Evolutionary conservation across 148 eudicot species (phyloP), one percentile per base, ranked within the genome.

Genomic region (Nyssa sinensis): DNA sequence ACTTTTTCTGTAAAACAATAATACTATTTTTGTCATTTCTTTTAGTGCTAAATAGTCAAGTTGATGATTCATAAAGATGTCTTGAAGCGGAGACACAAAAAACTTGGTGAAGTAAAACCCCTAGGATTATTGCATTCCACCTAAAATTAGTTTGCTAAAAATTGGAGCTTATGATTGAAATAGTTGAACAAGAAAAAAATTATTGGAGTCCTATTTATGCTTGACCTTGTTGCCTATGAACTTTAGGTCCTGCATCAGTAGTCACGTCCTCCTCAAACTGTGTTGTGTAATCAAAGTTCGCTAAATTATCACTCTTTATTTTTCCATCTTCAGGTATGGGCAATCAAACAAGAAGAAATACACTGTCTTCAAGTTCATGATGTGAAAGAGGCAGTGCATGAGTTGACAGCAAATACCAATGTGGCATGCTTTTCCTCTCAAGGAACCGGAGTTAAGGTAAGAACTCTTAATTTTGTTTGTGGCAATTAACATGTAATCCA

Each of bases 341-440:
- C 82, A 72, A 86, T 84, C 68, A 86, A 81, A 66, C 89, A 79
- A 44, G 89, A 84, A 66, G 89, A 80, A 74, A 84, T 86, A 27
- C 89, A 86, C 67, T 86, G 87, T 69, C 59, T 84, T 65, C 87
- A 84, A 31, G 81, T 84, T 68, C 89, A 86, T 66, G 85, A 84
- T 70, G 84, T 86, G 37, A 86, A 86, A 77, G 89, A 86, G 72
- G 67, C 80, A 17, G 89, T 86, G 27, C 69, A 67, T 2, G 81
- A 70, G 70, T 35, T 84, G 61, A 67, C 78, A 67, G 89, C 87
- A 35, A 80, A 84, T 67, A 33, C 73, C 64, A 75, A 74, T 55
- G 37, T 72, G 2, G 89, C 83, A 13, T 84, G 81, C 72, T 86
- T 81, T 77, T 77, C 83, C 68, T 69, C 87, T 74, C 85, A 81